These are phyloP conservation scores for Cryphonectria radicalis DNA, from an alignment of 2,329 filamentous ascomycete species.

Conservation along the genomic window DNA sequence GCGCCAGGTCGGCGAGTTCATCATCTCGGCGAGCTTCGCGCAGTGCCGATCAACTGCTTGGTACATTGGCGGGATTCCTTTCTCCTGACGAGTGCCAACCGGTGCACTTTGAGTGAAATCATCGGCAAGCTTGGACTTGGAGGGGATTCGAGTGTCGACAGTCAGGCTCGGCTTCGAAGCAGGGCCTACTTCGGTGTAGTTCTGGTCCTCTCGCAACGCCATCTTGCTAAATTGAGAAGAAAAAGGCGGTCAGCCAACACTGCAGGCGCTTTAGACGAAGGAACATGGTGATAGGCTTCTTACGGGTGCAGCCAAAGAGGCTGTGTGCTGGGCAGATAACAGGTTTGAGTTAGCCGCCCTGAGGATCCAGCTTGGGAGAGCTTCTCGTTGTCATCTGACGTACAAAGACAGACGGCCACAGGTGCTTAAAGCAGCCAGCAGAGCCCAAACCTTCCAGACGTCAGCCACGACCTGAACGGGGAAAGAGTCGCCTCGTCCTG, in stretches of 20 bases:
- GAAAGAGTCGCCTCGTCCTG: not conserved
- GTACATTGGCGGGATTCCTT: slow-evolving; percentile 15
- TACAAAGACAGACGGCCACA: not conserved
- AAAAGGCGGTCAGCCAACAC: not conserved
- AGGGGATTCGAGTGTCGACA: slow-evolving; percentile 18
- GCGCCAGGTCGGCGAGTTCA: slow-evolving; percentile 27
- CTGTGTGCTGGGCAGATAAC: not conserved
- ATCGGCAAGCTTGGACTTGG: not conserved
- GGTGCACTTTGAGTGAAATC: slow-evolving; percentile 21
- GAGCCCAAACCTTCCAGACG: not conserved
- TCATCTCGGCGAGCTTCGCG: slow-evolving; percentile 26
- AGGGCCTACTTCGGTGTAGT: not conserved
- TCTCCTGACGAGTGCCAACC: slow-evolving; percentile 24
- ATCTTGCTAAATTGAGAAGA: not conserved
- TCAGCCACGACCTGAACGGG: not conserved
- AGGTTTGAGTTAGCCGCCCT: not conserved
- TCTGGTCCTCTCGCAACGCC: not conserved
- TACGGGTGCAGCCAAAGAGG: not conserved
- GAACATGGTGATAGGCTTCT: not conserved
- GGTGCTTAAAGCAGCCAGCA: not conserved
- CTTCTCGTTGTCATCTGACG: not conserved
- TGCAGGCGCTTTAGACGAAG: not conserved
- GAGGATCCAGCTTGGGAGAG: not conserved
- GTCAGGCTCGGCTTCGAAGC: slow-evolving; percentile 17
- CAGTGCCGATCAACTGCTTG: slow-evolving; percentile 22